Evolutionary conservation across 805 yeast genomes (phyloP).

Genomic region (Starmerella bombi): DNA sequence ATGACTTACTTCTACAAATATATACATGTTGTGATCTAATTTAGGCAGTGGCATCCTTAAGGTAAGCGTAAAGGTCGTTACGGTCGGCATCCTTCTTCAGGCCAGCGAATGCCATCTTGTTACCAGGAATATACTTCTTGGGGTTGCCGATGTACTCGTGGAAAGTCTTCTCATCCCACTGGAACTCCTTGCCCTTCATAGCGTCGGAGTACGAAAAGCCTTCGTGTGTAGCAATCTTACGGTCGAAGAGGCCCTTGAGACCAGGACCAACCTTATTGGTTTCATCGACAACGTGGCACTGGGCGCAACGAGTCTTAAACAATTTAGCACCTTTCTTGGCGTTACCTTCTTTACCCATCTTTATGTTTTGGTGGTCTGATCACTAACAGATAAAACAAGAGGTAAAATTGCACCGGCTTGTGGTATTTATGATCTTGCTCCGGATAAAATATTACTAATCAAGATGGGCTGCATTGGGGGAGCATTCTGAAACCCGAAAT

Average conservation of each 20-base stretch:
- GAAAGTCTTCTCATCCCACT: conserved; percentile 79
- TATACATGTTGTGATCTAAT: too few relatives aligned
- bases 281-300: conserved; percentile 92
- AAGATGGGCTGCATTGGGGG: too few relatives aligned
- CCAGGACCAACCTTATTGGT: conserved; percentile 99
- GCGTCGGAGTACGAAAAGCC: conserved; percentile 98
- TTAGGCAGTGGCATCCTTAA: conserved; percentile 34
- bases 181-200: conserved; percentile 88
- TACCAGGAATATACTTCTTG: conserved; percentile 99
- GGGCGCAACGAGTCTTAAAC: conserved; percentile 97
- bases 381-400: background rate
- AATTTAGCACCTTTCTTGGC: conserved; percentile 94
- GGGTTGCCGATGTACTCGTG: conserved; percentile 96
- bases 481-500: too few relatives aligned
- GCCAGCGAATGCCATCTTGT: conserved; percentile 99
- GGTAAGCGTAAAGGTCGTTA: conserved; percentile 88
- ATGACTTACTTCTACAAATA: too few relatives aligned
- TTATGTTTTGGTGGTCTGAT: too few relatives aligned
- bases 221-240: conserved; percentile 79
- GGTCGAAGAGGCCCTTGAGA: conserved; percentile 74
- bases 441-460: too few relatives aligned
- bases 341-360: conserved; percentile 34
- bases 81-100: conserved; percentile 98
- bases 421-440: conserved; percentile 2
- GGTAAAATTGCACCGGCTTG: too few relatives aligned